Evolutionary conservation across 495 filamentous ascomycete genomes (phyloP), one percentile per base, ranked within the genome.

Genomic region (Sporormia fimetaria): DNA sequence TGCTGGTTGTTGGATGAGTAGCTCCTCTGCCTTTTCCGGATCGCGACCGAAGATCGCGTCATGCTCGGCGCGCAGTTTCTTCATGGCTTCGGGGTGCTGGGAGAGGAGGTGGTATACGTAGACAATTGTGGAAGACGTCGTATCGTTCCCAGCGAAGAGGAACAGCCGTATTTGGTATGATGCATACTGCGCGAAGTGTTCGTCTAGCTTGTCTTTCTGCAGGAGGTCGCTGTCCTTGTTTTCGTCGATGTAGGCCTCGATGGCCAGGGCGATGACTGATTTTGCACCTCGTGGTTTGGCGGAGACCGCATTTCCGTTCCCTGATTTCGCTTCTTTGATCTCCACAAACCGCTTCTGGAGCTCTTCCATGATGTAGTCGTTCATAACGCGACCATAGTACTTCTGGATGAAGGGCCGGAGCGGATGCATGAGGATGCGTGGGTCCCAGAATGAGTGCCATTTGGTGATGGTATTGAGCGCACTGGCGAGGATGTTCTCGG

Each of bases 141-240:
- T 69, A 53, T 73, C 69, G 44, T 69, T 65, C 12, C 68, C 68
- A 2, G 64, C 68, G 21, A 67, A 65, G 6, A 72, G 53, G 43
- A 71, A 71, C 0, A 63, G 35, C 1, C 45, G 33, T 2, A 49
- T 36, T 15, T 54, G 45, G 21, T 35, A 11, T 1, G 16, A 27
- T 15, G 38, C 41, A 27, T 21, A 28, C 9, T 17, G 6, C 3
- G 14, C 11, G 31, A 54, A 54, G 20, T 29, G 7, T 1, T 41
- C 3, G 18, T 47, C 37, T 4, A 47, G 21, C 21, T 35, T 11
- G 6, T 7, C 18, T 10, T 1, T 26, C 9, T 4, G 16, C 16
- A 7, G 9, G 2, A 12, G 5, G 22, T 37, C 3, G 3, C 12
- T 26, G 12, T 40, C 18, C 3, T 2, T 3, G 8, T 21, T 34